These are phyloP conservation scores for Aspergillus novofumigatus DNA, from an alignment of 2,329 filamentous ascomycete species.

Conservation along the genomic window DNA sequence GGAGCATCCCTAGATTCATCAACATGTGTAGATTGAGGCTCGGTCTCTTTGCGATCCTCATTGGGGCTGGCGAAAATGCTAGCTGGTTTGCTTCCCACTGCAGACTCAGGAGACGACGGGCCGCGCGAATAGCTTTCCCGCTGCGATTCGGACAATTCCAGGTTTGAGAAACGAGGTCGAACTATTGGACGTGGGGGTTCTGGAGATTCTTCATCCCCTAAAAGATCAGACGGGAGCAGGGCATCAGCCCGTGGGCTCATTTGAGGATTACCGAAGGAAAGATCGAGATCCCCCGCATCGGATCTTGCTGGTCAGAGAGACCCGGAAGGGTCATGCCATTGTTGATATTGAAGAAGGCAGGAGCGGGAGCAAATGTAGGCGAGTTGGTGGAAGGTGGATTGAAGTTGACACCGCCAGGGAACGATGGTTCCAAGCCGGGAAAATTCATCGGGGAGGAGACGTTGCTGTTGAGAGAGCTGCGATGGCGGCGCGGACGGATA, in stretches of 20 bases:
- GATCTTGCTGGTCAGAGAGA: slow-evolving; percentile 37
- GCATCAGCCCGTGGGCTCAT: slow-evolving; percentile 63
- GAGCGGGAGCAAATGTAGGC: slow-evolving; percentile 47
- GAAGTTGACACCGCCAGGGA: slow-evolving; percentile 42
- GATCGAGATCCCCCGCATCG: slow-evolving; percentile 49
- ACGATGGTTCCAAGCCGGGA: slow-evolving; percentile 36
- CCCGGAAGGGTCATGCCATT: slow-evolving; percentile 58
- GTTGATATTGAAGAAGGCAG: slow-evolving; percentile 58
- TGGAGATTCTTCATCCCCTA: slow-evolving; percentile 51
- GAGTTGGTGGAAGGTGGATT: slow-evolving; percentile 49
- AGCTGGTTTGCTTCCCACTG: slow-evolving; percentile 36
- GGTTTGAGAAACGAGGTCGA: slow-evolving; percentile 26
- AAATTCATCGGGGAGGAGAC: slow-evolving; percentile 45
- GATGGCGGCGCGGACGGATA: slow-evolving; percentile 43
- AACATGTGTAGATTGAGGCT: slow-evolving; percentile 31
- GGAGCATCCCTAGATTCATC: slow-evolving; percentile 29
- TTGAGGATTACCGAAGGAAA: slow-evolving; percentile 53
- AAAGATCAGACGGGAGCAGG: slow-evolving; percentile 57
- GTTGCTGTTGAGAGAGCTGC: slow-evolving; percentile 45
- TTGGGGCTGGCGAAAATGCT: slow-evolving; percentile 46
- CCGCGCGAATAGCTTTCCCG: slow-evolving; percentile 33
- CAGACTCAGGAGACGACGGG: slow-evolving; percentile 44
- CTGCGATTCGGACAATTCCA: slow-evolving; percentile 26
- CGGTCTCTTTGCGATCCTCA: slow-evolving; percentile 38
- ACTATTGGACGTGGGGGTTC: slow-evolving; percentile 29